Evolutionary conservation across 352 stramenopile species (phyloP).

Genomic region (Blastocystis sp.): DNA sequence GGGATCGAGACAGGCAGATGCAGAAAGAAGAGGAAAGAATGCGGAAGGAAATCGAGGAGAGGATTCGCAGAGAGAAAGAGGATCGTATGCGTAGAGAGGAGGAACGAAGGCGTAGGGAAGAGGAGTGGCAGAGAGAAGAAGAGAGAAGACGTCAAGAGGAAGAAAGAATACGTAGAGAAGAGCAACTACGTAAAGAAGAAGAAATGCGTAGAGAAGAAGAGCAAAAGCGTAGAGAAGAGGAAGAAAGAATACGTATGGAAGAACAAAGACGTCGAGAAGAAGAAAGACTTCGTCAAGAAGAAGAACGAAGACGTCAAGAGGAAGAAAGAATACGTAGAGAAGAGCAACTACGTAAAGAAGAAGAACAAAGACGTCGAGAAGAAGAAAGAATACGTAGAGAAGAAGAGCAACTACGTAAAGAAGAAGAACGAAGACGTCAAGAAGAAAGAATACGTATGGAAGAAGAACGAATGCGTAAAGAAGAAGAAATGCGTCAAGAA

Average conservation of each 20-base stretch:
- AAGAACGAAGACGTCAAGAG: neutral
- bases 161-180: neutral
- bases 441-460: neutral
- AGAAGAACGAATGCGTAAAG: neutral
- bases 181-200: neutral
- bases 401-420: neutral
- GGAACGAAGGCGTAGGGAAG: neutral
- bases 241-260: neutral
- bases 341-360: neutral
- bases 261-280: conserved; percentile 4
- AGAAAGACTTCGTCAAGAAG: neutral
- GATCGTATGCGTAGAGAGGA: neutral
- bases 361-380: neutral
- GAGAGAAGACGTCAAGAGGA: neutral
- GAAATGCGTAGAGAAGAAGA: conserved; percentile 18
- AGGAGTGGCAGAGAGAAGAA: neutral
- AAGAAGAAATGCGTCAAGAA: neutral
- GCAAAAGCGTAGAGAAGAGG: neutral
- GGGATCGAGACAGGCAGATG: neutral
- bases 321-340: neutral
- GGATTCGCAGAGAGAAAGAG: neutral
- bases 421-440: neutral
- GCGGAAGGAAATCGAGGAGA: neutral
- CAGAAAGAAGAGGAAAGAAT: conserved; percentile 4
- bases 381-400: neutral